Percentiles rank a stretch among this genome's conserved stretches.
These are phyloP conservation scores for Sporothrix sp. DNA, from an alignment of 2,329 filamentous ascomycete genomes.

Conservation along the genomic window DNA sequence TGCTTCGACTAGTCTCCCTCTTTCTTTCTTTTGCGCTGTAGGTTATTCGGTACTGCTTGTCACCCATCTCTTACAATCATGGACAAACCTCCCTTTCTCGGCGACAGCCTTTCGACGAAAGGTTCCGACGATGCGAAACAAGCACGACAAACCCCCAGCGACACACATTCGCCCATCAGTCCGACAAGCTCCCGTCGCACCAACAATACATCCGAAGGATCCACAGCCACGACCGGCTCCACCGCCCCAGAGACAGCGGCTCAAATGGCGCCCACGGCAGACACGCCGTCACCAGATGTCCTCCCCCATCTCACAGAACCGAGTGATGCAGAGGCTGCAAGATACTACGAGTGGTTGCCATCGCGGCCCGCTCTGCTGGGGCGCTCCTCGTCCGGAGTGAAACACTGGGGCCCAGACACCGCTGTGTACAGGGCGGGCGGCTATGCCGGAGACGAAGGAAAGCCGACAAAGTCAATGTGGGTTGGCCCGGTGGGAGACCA, in stretches of 20 bases:
- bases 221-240: not conserved
- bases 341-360: not conserved
- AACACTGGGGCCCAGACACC: not conserved
- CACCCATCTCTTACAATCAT: not conserved
- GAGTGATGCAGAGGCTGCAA: not conserved
- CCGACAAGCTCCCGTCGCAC: not conserved
- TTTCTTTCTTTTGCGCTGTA: not conserved
- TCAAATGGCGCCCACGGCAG: not conserved
- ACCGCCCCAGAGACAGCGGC: not conserved
- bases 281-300: not conserved
- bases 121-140: not conserved
- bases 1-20: not conserved
- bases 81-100: not conserved
- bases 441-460: not conserved
- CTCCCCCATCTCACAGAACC: not conserved
- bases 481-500: not conserved
- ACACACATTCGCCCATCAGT: not conserved
- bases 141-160: not conserved
- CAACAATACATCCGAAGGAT: not conserved
- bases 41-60: not conserved
- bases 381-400: not conserved
- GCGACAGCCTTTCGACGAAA: not conserved
- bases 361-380: not conserved
- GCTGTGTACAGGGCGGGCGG: not conserved
- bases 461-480: not conserved